Base-by-base conservation (phyloP, 1,284 basidiomycete genomes). In the Ceratobasidium sp. region DNA sequence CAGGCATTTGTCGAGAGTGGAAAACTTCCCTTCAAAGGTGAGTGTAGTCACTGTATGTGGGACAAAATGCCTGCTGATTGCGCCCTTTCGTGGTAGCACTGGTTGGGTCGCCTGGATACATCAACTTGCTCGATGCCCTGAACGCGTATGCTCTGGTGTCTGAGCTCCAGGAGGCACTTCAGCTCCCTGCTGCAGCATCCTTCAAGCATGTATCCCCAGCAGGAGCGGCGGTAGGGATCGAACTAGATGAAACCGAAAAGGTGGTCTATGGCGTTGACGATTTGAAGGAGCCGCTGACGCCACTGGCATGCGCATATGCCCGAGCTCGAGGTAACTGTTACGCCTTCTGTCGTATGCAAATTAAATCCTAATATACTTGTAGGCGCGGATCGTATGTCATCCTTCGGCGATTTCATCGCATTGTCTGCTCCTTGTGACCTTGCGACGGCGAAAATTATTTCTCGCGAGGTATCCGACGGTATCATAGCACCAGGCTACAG, bases 161-260 rank as follows among this genome's bases (percentile, higher is more conserved):
- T 83, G 97, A 99, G 85, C 90, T 99, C 12, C 92, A 96, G 69
- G 93, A 92, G 81, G 94, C 94, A 0, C 91, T 95, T 35, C 87
- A 89, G 78, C 90, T 99, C 70, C 96, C 98, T 20, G 98, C 98
- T 33, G 97, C 97, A 20, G 96, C 97, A 3, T 99, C 97, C 0
- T 99, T 99, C 92, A 99, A 99, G 89, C 97, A 99, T 85, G 98
- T 99, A 79, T 99, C 97, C 27, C 97, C 97, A 14, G 97, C 97
- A 0, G 97, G 97, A 79, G 97, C 95, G 10, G 97, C 97, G 54
- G 94, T 98, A 41, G 96, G 96, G 60, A 84, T 97, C 64, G 92
- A 93, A 80, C 89, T 99, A 54, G 89, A 91, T 81, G 93, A 95
- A 35, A 89, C 89, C 0, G 97, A 99, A 86, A 96, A 96, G 84